Percentiles rank a stretch among this genome's conserved stretches.
Conservation (phyloP, 2,329 filamentous ascomycete genomes). For the Monilinia vaccinii-corymbosi region DNA sequence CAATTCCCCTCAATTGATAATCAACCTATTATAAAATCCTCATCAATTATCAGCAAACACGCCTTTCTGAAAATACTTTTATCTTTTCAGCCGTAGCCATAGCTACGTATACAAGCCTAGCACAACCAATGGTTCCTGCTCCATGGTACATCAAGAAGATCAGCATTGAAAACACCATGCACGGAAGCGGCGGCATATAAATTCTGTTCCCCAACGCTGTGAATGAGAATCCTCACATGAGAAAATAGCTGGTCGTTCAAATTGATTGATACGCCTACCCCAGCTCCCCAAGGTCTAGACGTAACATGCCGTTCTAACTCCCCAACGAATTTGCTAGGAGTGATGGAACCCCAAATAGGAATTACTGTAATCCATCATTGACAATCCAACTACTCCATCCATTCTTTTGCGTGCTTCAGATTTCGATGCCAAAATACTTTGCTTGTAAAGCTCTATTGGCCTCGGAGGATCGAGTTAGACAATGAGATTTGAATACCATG, state of each 20-base stretch:
- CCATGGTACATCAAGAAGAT: slow-evolving; percentile 16
- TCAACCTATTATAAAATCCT: not conserved
- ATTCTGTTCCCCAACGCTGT: not conserved
- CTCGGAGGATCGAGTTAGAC: not conserved
- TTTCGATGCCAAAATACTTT: not conserved
- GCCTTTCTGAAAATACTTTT: not conserved
- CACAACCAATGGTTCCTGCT: slow-evolving; percentile 11
- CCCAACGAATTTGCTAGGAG: not conserved
- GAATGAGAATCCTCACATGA: not conserved
- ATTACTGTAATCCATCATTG: not conserved
- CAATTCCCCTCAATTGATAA: too few species aligned
- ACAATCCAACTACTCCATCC: not conserved
- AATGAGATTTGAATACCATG: not conserved
- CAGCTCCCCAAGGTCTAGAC: slow-evolving; percentile 16
- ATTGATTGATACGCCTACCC: slow-evolving; percentile 16
- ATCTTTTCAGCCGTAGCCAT: not conserved
- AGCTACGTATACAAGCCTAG: not conserved
- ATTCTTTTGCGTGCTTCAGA: not conserved
- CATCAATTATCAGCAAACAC: not conserved
- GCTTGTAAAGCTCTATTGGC: not conserved
- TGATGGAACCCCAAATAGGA: not conserved
- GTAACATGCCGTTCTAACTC: slow-evolving; percentile 13
- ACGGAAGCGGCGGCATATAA: slow-evolving; percentile 17
- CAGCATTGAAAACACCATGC: slow-evolving; percentile 13
- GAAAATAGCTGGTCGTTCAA: slow-evolving; percentile 15